Evolutionary conservation across 768 basidiomycete genomes (phyloP).

Genomic region (Ramaria rubella): DNA sequence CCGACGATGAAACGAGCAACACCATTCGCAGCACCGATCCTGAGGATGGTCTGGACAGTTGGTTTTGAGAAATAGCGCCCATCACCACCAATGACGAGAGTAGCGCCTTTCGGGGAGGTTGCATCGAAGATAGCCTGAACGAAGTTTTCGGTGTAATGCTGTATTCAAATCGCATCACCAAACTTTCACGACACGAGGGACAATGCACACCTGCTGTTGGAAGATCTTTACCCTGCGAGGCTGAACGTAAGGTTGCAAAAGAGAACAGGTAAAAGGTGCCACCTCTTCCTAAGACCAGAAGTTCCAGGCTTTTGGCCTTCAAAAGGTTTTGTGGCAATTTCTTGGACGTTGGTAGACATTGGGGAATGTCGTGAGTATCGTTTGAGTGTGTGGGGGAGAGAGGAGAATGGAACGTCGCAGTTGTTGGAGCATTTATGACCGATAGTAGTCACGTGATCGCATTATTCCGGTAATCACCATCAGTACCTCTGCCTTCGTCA

Average conservation of each 20-base stretch:
- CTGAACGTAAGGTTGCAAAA: conserved; percentile 14
- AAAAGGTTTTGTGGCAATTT: conserved; percentile 76
- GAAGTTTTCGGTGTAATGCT: conserved; percentile 99
- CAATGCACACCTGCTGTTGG: conserved; percentile 74
- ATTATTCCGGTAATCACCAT: too few relatives aligned
- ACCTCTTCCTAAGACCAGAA: conserved; percentile 95
- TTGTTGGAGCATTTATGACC: too few relatives aligned
- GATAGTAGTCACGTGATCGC: too few relatives aligned
- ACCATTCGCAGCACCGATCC: conserved; percentile 91
- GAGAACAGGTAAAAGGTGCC: conserved; percentile 17
- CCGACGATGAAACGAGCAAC: conserved; percentile 91
- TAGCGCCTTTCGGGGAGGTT: conserved; percentile 70
- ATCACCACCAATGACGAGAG: conserved; percentile 94
- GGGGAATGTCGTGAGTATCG: background rate
- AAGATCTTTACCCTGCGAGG: conserved; percentile 85
- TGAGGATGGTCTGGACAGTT: conserved; percentile 85
- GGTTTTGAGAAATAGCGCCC: conserved; percentile 89
- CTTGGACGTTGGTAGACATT: conserved; percentile 49
- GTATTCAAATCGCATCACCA: conserved; percentile 7
- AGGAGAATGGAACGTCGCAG: too few relatives aligned
- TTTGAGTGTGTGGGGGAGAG: background rate
- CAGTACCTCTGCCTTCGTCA: too few relatives aligned
- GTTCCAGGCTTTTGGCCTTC: conserved; percentile 97
- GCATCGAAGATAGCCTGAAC: conserved; percentile 90
- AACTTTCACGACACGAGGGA: background rate